Percentiles rank a stretch among this genome's conserved stretches.
These are phyloP conservation scores for Phaffia rhodozyma DNA, from an alignment of 1,284 basidiomycete genomes.

Conservation along the genomic window DNA sequence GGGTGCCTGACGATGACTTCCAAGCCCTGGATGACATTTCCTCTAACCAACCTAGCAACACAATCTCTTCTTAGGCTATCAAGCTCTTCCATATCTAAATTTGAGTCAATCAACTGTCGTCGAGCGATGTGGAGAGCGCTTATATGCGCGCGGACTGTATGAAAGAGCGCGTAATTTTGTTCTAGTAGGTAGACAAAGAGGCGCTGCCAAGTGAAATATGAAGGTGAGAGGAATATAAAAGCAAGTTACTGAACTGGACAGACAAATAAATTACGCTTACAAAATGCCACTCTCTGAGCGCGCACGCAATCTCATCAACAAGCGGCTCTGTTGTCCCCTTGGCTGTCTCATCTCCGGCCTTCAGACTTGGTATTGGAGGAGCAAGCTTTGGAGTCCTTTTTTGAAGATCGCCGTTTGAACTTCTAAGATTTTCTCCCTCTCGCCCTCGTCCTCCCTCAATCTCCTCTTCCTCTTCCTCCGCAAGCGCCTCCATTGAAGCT, in stretches of 20 bases:
- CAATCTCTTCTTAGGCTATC: constrained; percentile 70
- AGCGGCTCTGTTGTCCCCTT: constrained; percentile 74
- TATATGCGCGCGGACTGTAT: constrained; percentile 75
- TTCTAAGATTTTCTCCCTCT: neutral
- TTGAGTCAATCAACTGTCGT: constrained; percentile 77
- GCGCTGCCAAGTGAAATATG: constrained; percentile 23
- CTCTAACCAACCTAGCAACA: constrained; percentile 73
- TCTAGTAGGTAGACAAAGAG: constrained; percentile 82
- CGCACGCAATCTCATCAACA: constrained; percentile 93
- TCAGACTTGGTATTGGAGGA: constrained; percentile 83
- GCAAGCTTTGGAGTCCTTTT: constrained; percentile 46
- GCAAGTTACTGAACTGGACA: neutral
- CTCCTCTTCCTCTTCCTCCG: constrained; percentile 59
- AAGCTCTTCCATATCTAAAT: constrained; percentile 77
- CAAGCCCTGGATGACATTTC: constrained; percentile 81
- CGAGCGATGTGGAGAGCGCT: constrained; percentile 81
- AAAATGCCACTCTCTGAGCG: constrained; percentile 86
- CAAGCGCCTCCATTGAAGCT: constrained; percentile 48
- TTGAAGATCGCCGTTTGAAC: no score
- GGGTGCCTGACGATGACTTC: constrained; percentile 94
- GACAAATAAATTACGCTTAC: constrained; percentile 34
- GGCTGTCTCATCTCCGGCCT: constrained; percentile 80
- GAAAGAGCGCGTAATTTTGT: constrained; percentile 81
- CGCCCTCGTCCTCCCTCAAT: constrained; percentile 18
- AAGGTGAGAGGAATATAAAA: neutral